phyloP scores from a whole-genome alignment of 2,329 filamentous ascomycete species.

The Grosmannia penicillata region DNA sequence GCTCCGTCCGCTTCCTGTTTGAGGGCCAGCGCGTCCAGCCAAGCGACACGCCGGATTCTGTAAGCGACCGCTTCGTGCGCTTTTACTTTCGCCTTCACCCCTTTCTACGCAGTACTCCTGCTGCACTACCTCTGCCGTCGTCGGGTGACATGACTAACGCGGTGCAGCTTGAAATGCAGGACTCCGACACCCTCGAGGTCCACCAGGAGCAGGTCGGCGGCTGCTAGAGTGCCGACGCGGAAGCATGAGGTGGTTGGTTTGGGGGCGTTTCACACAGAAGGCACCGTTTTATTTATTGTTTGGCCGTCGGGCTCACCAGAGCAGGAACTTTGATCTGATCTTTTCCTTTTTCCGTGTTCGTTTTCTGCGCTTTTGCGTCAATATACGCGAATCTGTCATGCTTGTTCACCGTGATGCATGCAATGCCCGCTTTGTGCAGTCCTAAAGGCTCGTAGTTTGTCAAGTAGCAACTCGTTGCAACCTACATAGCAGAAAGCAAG shows the following conservation, averaged over 20 bases:
- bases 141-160: background rate
- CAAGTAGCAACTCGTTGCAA: too few relatives aligned
- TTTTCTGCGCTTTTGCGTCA: too few relatives aligned
- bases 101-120: too few relatives aligned
- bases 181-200: slow-evolving; percentile 91
- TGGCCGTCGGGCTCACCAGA: too few relatives aligned
- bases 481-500: too few relatives aligned
- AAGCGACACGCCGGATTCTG: slow-evolving; percentile 78
- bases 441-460: too few relatives aligned
- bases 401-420: too few relatives aligned
- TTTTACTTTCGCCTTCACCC: background rate
- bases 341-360: too few relatives aligned
- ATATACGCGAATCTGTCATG: too few relatives aligned
- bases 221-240: background rate
- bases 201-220: slow-evolving; percentile 97
- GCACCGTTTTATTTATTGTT: background rate
- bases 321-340: too few relatives aligned
- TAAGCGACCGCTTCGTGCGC: slow-evolving; percentile 46
- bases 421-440: too few relatives aligned
- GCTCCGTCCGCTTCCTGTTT: slow-evolving; percentile 84
- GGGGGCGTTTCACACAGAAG: background rate
- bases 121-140: slow-evolving; percentile 11
- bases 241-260: background rate
- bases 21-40: slow-evolving; percentile 88
- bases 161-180: slow-evolving; percentile 79